These are phyloP conservation scores for Eutrema salsugineum DNA, from an alignment of 441 rosid genomes.

Conservation along the genomic window DNA sequence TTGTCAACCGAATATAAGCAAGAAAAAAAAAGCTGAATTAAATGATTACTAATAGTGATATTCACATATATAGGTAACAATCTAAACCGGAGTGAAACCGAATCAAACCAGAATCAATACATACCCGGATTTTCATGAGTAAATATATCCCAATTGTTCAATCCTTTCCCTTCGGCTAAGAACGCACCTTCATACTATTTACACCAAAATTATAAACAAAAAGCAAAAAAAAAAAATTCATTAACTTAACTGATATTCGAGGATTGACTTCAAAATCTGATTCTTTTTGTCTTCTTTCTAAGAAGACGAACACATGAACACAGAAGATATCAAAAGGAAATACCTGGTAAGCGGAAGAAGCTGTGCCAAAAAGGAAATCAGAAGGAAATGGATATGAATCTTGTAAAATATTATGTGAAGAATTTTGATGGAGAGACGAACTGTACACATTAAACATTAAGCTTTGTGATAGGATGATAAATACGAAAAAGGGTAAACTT, in stretches of 20 bases:
- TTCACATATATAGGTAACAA: neutral
- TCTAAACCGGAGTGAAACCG: neutral
- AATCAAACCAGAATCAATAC: neutral
- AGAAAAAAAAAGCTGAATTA: too few species aligned
- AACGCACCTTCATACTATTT: conserved; percentile 53
- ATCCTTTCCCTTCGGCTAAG: conserved; percentile 43
- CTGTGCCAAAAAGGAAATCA: conserved; percentile 28
- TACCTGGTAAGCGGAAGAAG: conserved; percentile 34
- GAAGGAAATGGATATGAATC: conserved; percentile 22
- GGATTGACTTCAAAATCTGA: neutral
- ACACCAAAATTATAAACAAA: neutral
- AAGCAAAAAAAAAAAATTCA: neutral
- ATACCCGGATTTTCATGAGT: conserved; percentile 27
- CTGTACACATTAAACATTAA: neutral
- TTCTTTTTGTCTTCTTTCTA: neutral
- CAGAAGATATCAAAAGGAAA: neutral
- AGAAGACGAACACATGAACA: neutral
- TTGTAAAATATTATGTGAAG: neutral
- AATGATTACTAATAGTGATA: too few species aligned
- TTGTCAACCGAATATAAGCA: neutral
- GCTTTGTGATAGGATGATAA: neutral
- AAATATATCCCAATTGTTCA: conserved; percentile 57
- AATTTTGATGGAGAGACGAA: conserved; percentile 1
- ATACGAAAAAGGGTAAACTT: neutral
- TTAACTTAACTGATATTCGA: neutral